phyloP scores from a whole-genome alignment of 164 flowering plant genomes.

The Magnolia kwangsiensis region DNA sequence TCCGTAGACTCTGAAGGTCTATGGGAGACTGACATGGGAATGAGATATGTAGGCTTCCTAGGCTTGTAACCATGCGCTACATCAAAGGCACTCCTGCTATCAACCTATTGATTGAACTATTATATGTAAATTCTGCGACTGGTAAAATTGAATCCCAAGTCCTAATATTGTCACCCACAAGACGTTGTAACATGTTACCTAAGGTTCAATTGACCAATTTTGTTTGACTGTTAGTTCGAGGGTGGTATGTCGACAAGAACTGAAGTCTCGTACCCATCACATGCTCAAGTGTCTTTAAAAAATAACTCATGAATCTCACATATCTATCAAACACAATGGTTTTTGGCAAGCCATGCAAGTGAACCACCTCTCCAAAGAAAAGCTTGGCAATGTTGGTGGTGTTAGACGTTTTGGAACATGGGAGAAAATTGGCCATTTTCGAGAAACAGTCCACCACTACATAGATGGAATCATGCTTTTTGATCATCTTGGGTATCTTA shows the following conservation, averaged over 20 bases:
- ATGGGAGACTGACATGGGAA: too few species aligned
- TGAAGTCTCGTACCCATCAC: neutral
- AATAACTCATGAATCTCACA: neutral
- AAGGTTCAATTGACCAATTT: neutral
- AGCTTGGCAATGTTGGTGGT: neutral
- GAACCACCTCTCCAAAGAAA: neutral
- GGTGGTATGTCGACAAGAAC: neutral
- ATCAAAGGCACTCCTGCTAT: too few species aligned
- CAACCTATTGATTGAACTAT: neutral
- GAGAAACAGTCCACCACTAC: neutral
- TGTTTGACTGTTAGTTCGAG: neutral
- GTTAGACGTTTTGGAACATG: neutral
- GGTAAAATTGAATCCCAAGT: neutral
- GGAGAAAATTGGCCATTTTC: neutral
- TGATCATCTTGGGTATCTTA: neutral
- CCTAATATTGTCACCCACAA: neutral
- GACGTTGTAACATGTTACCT: neutral
- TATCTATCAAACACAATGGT: neutral
- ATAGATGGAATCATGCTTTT: neutral
- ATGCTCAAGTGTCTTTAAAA: neutral
- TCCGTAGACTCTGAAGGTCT: too few species aligned
- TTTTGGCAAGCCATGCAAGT: neutral
- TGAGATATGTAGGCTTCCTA: too few species aligned
- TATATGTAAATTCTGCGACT: neutral
- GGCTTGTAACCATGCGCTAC: too few species aligned